phyloP scores from a whole-genome alignment of 192 early-diverging fungal species.

The Backusella sp. region DNA sequence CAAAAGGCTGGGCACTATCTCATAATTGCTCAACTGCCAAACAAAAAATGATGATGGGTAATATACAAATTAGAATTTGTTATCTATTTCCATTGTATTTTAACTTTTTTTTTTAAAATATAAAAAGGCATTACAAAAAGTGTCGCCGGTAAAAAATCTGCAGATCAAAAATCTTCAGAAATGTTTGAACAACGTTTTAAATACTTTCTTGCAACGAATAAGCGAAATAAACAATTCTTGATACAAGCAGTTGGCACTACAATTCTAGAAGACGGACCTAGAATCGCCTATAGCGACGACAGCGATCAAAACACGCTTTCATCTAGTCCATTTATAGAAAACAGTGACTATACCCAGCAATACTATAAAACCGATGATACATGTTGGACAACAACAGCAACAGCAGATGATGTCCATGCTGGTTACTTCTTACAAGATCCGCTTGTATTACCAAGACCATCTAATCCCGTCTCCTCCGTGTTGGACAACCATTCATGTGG shows the following conservation, averaged over 20 bases:
- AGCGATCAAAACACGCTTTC: slow-evolving; percentile 7
- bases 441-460: slow-evolving; percentile 1
- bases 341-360: background rate
- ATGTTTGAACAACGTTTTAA: slow-evolving; percentile 31
- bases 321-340: slow-evolving; percentile 2
- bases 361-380: slow-evolving; percentile 9
- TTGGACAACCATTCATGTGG: background rate
- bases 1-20: slow-evolving; percentile 37
- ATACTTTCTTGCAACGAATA: slow-evolving; percentile 54
- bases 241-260: slow-evolving; percentile 50
- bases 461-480: slow-evolving; percentile 4
- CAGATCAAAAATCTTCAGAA: slow-evolving; percentile 16
- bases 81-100: background rate
- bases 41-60: slow-evolving; percentile 35
- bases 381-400: background rate
- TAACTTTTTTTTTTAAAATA: background rate
- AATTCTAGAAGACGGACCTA: slow-evolving; percentile 6
- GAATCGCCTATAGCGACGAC: background rate
- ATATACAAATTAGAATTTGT: background rate
- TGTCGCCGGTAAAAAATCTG: slow-evolving; percentile 20
- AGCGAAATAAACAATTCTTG: slow-evolving; percentile 41
- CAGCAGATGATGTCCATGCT: background rate
- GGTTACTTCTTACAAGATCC: slow-evolving; percentile 4
- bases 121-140: slow-evolving; percentile 33
- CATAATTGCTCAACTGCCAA: slow-evolving; percentile 24